phyloP scores from a whole-genome alignment of 2,329 filamentous ascomycete genomes.

The Fusarium neocosmosporiellum region DNA sequence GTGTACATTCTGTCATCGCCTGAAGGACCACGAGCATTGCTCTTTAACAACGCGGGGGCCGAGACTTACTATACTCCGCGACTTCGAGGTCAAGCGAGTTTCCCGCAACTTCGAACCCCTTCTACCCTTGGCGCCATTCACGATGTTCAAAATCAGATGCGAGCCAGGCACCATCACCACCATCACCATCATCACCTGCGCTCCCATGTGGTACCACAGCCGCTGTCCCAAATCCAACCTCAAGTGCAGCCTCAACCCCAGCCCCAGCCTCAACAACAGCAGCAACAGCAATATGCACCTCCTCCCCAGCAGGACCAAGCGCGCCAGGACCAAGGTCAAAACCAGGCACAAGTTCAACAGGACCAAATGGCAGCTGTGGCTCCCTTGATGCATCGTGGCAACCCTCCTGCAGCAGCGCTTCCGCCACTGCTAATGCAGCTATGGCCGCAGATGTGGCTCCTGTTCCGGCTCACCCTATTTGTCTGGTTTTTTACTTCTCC shows the following conservation, averaged over 20 bases:
- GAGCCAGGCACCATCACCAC: conserved; percentile 42
- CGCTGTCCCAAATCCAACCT: conserved; percentile 15
- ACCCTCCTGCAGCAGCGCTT: conserved; percentile 50
- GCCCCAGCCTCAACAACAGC: conserved; percentile 29
- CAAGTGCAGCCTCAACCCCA: conserved; percentile 21
- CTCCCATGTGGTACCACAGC: conserved; percentile 23
- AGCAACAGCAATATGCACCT: conserved; percentile 32
- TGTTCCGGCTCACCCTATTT: conserved; percentile 68
- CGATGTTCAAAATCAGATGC: conserved; percentile 33
- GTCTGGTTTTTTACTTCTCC: conserved; percentile 74
- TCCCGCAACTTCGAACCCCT: conserved; percentile 43
- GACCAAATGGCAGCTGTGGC: conserved; percentile 39
- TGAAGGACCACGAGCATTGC: conserved; percentile 66
- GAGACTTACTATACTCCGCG: conserved; percentile 65
- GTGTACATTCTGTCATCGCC: conserved; percentile 73
- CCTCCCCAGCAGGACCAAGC: conserved; percentile 42
- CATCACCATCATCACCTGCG: conserved; percentile 38
- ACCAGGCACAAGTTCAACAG: conserved; percentile 37
- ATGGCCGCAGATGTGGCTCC: conserved; percentile 73
- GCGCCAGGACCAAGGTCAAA: conserved; percentile 33
- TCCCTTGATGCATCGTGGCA: conserved; percentile 51
- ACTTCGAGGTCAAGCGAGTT: conserved; percentile 40
- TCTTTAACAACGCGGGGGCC: conserved; percentile 62
- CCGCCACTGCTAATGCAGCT: conserved; percentile 51
- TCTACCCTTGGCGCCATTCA: conserved; percentile 19